Percentiles rank a stretch among this genome's conserved stretches.
Evolutionary conservation across 305 asterid genomes (phyloP).

Genomic region (Solanum hybrid): DNA sequence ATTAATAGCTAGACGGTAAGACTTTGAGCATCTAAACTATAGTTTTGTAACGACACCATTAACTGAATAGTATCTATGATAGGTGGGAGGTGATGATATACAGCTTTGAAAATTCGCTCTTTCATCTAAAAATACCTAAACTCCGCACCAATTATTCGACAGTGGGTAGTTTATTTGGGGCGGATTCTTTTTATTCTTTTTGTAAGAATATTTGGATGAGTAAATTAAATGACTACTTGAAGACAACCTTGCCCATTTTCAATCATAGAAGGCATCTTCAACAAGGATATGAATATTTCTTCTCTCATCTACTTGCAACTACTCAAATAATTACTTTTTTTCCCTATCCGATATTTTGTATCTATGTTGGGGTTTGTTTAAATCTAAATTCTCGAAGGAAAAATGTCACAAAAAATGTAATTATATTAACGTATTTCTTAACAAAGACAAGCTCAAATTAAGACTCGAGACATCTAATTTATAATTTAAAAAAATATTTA

Average conservation of each 20-base stretch:
- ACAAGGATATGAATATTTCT: not conserved
- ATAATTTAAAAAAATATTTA: fast-evolving
- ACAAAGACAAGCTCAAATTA: not conserved
- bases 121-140: not conserved
- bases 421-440: not conserved
- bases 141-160: no score
- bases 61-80: not conserved
- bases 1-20: no score
- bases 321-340: not conserved
- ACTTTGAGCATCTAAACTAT: no score
- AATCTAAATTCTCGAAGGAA: fast-evolving
- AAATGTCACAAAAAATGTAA: not conserved
- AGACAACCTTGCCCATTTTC: constrained; percentile 1
- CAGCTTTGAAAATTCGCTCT: not conserved
- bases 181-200: not conserved
- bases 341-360: no score
- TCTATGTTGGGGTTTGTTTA: not conserved
- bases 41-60: not conserved
- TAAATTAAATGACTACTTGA: not conserved
- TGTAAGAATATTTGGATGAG: not conserved
- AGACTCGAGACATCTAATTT: fast-evolving
- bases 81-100: not conserved
- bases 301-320: constrained; percentile 5
- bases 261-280: constrained; percentile 15
- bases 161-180: not conserved